Percentiles rank a stretch among this genome's conserved stretches.
phyloP scores from a whole-genome alignment of 495 filamentous ascomycete species.

The Astrocystis sublimbata region DNA sequence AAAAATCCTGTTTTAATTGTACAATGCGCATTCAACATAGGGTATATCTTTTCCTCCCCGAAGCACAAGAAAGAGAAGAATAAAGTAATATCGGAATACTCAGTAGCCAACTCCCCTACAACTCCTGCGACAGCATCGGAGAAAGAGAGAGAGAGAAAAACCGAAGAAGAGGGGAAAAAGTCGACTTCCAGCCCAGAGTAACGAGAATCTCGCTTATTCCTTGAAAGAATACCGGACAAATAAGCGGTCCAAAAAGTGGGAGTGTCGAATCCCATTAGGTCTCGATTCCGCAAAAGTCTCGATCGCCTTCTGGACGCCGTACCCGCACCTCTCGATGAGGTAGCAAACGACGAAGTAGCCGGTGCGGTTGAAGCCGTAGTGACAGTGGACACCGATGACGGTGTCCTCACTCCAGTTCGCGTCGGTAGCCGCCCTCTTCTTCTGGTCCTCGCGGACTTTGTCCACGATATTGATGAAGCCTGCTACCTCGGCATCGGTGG shows the following conservation, averaged over 20 bases:
- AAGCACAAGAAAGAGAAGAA: neutral
- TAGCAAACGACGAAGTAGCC: conserved; percentile 93
- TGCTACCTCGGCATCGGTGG: conserved; percentile 70
- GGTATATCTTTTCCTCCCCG: neutral
- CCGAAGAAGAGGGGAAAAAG: too few species aligned
- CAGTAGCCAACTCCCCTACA: neutral
- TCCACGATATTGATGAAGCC: conserved; percentile 81
- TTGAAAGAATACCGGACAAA: conserved; percentile 68
- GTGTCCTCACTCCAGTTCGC: conserved; percentile 43
- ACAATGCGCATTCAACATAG: conserved; percentile 2
- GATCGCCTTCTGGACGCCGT: conserved; percentile 72
- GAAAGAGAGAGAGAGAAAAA: neutral
- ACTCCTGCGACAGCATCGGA: neutral
- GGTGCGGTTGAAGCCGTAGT: conserved; percentile 92
- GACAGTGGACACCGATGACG: conserved; percentile 84
- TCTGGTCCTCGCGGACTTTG: conserved; percentile 56
- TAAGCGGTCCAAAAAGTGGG: conserved; percentile 83
- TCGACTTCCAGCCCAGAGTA: too few species aligned
- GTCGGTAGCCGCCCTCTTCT: conserved; percentile 40
- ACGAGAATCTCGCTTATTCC: conserved; percentile 19
- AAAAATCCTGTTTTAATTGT: conserved; percentile 6
- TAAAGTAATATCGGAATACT: neutral
- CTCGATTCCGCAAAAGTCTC: conserved; percentile 72
- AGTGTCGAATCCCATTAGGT: conserved; percentile 84
- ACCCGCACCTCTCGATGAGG: conserved; percentile 77